Conservation (phyloP, 768 basidiomycete species). For the Fomitopsis pulvina region DNA sequence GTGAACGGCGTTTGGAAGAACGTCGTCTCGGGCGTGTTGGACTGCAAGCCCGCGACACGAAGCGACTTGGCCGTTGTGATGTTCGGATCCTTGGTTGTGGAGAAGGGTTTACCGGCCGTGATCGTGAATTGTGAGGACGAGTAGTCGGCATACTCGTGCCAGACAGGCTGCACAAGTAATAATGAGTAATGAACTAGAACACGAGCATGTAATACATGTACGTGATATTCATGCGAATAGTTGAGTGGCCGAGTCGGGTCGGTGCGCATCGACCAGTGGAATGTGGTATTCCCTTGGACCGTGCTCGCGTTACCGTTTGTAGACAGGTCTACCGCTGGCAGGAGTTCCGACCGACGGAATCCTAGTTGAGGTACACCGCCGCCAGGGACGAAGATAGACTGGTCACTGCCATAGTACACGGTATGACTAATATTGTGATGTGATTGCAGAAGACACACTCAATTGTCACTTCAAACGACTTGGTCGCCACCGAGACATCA, state of each 20-base stretch:
- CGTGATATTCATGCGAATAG: neutral
- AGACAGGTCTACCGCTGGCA: neutral
- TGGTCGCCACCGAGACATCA: constrained; percentile 9
- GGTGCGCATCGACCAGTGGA: neutral
- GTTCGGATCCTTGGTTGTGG: neutral
- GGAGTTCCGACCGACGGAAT: neutral
- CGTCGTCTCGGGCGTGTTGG: neutral
- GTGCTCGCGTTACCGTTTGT: neutral
- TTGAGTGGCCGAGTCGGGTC: neutral
- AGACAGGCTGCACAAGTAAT: neutral
- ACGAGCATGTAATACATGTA: neutral
- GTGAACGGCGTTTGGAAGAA: neutral
- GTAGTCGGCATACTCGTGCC: neutral
- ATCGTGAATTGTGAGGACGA: neutral
- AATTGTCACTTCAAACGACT: constrained; percentile 15
- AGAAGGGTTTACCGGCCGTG: neutral
- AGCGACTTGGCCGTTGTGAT: neutral
- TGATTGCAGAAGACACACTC: neutral
- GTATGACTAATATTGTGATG: neutral
- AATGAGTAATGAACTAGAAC: neutral
- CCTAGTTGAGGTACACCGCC: neutral
- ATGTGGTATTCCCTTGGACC: neutral
- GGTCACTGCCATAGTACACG: neutral
- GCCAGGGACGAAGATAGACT: neutral
- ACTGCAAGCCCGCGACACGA: neutral